Percentiles rank a stretch among this genome's conserved stretches.
phyloP scores from a whole-genome alignment of 2,329 filamentous ascomycete species.

The Lachnum nothofagi region DNA sequence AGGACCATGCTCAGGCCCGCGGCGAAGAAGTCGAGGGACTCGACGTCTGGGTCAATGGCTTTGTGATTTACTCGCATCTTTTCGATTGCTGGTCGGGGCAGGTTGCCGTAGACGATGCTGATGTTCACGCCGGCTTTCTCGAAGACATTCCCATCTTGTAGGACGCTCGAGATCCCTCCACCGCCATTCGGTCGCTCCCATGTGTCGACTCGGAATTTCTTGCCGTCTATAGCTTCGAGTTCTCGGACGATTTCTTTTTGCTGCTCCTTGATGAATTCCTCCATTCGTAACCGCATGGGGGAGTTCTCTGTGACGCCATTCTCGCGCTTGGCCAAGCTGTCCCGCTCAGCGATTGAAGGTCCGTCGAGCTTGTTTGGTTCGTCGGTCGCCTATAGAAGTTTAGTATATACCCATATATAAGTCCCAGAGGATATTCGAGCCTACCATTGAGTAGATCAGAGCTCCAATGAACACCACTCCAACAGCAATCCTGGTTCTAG shows the following conservation, averaged over 20 bases:
- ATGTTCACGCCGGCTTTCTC: conserved; percentile 97
- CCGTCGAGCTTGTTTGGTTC: conserved; percentile 47
- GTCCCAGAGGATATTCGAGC: background rate
- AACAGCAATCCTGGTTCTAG: conserved; percentile 44
- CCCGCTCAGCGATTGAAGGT: conserved; percentile 76
- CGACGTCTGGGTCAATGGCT: conserved; percentile 71
- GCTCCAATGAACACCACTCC: conserved; percentile 45
- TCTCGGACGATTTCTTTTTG: conserved; percentile 82
- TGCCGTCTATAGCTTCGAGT: conserved; percentile 78
- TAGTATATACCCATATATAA: conserved; percentile 16
- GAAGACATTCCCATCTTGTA: conserved; percentile 94
- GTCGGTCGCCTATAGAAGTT: conserved; percentile 29
- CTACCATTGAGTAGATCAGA: conserved; percentile 48
- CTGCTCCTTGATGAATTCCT: conserved; percentile 89
- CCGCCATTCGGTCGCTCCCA: conserved; percentile 87
- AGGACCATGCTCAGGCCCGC: conserved; percentile 88
- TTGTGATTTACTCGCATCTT: conserved; percentile 96
- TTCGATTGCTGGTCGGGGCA: conserved; percentile 80
- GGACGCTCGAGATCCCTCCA: conserved; percentile 87
- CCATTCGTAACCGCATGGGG: conserved; percentile 97
- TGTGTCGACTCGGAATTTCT: conserved; percentile 73
- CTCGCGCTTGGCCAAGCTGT: conserved; percentile 75
- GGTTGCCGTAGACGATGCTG: conserved; percentile 86
- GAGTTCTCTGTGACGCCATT: conserved; percentile 69
- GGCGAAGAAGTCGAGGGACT: conserved; percentile 90